Percentiles rank a stretch among this genome's conserved stretches.
These are phyloP conservation scores for Eutypa lata DNA, from an alignment of 2,329 filamentous ascomycete species.

Conservation along the genomic window DNA sequence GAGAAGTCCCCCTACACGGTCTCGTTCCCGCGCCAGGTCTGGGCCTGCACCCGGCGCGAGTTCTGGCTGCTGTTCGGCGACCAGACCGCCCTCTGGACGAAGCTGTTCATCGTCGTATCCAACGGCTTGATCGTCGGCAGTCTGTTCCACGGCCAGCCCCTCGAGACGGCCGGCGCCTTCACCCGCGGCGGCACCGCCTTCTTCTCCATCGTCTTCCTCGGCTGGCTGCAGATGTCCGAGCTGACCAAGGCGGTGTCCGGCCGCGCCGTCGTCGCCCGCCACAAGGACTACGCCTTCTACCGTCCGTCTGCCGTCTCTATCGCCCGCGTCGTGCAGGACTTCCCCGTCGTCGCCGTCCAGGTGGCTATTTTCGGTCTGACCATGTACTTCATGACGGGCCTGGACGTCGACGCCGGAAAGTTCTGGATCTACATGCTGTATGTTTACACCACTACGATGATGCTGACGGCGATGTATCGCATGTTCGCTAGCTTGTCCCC, in stretches of 20 bases:
- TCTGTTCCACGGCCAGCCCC: slow-evolving; percentile 67
- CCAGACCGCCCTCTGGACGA: slow-evolving; percentile 71
- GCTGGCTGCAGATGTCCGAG: slow-evolving; percentile 71
- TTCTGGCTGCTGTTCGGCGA: slow-evolving; percentile 78
- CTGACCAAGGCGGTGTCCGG: slow-evolving; percentile 74
- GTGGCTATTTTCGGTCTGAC: slow-evolving; percentile 66
- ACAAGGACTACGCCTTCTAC: slow-evolving; percentile 49
- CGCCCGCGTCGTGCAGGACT: slow-evolving; percentile 56
- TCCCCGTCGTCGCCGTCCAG: slow-evolving; percentile 61
- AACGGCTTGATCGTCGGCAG: slow-evolving; percentile 74
- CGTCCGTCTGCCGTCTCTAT: slow-evolving; percentile 54
- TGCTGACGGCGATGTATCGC: slow-evolving; percentile 28
- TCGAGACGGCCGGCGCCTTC: slow-evolving; percentile 62
- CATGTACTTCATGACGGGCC: slow-evolving; percentile 75
- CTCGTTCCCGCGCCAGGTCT: slow-evolving; percentile 68
- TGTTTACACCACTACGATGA: slow-evolving; percentile 33
- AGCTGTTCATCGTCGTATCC: slow-evolving; percentile 73
- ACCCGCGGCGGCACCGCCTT: slow-evolving; percentile 46
- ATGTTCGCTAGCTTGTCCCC: slow-evolving; percentile 30
- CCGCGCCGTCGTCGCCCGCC: slow-evolving; percentile 54
- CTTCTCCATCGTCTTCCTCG: slow-evolving; percentile 52
- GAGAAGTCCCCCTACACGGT: slow-evolving; percentile 76
- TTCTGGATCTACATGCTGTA: slow-evolving; percentile 67
- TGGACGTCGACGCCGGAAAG: slow-evolving; percentile 62
- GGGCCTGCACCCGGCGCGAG: slow-evolving; percentile 67